Percentiles rank a stretch among this genome's conserved stretches.
Evolutionary conservation across 1,284 basidiomycete species (phyloP).

Genomic region (Boletus semigastroideus): DNA sequence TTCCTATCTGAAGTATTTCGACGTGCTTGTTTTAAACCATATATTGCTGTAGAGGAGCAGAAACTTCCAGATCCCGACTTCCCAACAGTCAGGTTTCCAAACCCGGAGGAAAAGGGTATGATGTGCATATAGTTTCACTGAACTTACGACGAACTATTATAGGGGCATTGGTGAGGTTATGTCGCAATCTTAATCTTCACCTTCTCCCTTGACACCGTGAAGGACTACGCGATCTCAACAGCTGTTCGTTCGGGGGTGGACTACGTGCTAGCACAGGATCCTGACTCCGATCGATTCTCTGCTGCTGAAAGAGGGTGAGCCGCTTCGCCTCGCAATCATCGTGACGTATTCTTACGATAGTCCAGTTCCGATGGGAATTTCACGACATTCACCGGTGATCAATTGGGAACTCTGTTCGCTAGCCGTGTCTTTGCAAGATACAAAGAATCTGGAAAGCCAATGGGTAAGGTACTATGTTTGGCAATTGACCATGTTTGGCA

Average conservation of each 20-base stretch:
- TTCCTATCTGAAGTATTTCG: slow-evolving; percentile 60
- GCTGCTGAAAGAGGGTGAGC: slow-evolving; percentile 71
- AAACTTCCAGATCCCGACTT: slow-evolving; percentile 77
- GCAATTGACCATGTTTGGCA: not conserved
- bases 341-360: not conserved
- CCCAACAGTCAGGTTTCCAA: slow-evolving; percentile 79
- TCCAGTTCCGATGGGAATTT: slow-evolving; percentile 56
- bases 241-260: slow-evolving; percentile 51
- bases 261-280: slow-evolving; percentile 83
- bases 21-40: slow-evolving; percentile 56
- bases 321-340: not conserved
- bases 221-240: slow-evolving; percentile 69
- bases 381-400: slow-evolving; percentile 80
- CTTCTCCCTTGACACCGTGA: slow-evolving; percentile 6
- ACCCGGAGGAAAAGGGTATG: slow-evolving; percentile 83
- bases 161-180: slow-evolving; percentile 55
- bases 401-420: slow-evolving; percentile 77
- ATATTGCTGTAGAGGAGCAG: slow-evolving; percentile 62
- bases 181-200: not conserved
- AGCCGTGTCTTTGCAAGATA: slow-evolving; percentile 58
- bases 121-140: not conserved
- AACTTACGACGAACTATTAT: slow-evolving; percentile 10
- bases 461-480: slow-evolving; percentile 34
- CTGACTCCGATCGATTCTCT: slow-evolving; percentile 80
- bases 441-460: slow-evolving; percentile 56